These are phyloP conservation scores for Fusarium stilboides DNA, from an alignment of 2,329 filamentous ascomycete genomes.

Conservation along the genomic window DNA sequence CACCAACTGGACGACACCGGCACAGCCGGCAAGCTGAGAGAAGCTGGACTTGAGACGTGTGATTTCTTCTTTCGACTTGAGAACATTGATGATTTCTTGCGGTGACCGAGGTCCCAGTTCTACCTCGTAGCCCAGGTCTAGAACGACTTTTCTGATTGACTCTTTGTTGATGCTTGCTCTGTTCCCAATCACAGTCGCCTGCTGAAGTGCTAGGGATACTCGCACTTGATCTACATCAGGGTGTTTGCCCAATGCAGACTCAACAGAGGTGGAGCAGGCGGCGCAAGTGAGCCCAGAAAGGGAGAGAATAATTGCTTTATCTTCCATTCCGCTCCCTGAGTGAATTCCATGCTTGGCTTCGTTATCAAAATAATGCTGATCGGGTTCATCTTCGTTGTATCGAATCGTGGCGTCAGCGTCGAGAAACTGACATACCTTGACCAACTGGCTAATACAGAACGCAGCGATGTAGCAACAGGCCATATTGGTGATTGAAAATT, in stretches of 20 bases:
- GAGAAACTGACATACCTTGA: background rate
- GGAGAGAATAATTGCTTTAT: background rate
- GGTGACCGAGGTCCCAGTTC: background rate
- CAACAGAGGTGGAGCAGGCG: background rate
- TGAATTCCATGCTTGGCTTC: background rate
- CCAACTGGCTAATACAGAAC: background rate
- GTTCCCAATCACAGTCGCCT: background rate
- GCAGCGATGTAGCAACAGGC: conserved; percentile 4
- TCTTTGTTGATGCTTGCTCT: background rate
- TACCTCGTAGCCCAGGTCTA: background rate
- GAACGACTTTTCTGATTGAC: background rate
- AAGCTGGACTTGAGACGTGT: background rate
- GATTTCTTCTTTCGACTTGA: background rate
- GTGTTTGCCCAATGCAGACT: background rate
- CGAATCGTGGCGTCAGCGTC: background rate
- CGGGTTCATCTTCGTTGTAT: background rate
- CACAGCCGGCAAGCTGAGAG: background rate
- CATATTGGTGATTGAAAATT: background rate
- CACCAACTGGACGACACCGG: background rate
- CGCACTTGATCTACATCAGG: background rate
- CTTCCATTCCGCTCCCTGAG: fast-evolving
- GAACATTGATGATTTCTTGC: background rate
- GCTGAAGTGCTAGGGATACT: background rate
- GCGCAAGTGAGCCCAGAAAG: background rate
- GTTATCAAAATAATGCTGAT: fast-evolving